Base-by-base conservation (phyloP, 306 rosid genomes). In the Cicer cuneatum region DNA sequence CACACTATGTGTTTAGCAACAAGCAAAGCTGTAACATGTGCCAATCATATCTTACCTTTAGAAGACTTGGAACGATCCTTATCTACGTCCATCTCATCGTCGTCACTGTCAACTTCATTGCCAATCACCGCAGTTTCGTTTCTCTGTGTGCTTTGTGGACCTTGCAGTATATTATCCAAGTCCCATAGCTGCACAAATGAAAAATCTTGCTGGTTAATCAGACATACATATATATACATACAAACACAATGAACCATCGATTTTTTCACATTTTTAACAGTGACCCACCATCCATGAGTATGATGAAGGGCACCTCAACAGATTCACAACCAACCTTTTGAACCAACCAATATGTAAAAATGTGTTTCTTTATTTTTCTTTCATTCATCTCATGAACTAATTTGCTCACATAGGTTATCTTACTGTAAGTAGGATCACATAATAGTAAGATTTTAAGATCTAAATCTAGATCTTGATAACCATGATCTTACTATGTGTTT, bases 71-170 rank as follows among this genome's bases (percentile, higher is more conserved):
- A 78, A 78, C 82, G 69, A 70, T 77, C 75, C 24, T 40, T 54
- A 73, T 89, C 95, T 35, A 79, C 58, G 68, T 87, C 93, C 95
- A 91, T 89, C 38, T 82, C 91, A 74, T 89, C 60, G 14, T 90
- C 86, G 8, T 90, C 89, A 8, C 74, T 78, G 66, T 83, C 87
- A 19, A 21, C 11, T 37, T 88, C 88, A 10, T 76, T 82, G 66
- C 78, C 87, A 43, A 29, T 38, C 2, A 7, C 73, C 35, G 65
- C 77, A 52, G 74, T 78, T 75, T 84, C 80, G 59, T 51, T 81
- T 68, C 59, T 66, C 53, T 38, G 63, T 41, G 86, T 39, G 60
- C 59, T 76, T 63, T 71, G 74, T 46, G 90, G 69, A 16, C 61
- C 82, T 86, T 86, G 89, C 72, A 91, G 80, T 64, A 87, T 16